Conservation (phyloP, 371 early-diverging fungal genomes). For the Rhizomucor pusillus region DNA sequence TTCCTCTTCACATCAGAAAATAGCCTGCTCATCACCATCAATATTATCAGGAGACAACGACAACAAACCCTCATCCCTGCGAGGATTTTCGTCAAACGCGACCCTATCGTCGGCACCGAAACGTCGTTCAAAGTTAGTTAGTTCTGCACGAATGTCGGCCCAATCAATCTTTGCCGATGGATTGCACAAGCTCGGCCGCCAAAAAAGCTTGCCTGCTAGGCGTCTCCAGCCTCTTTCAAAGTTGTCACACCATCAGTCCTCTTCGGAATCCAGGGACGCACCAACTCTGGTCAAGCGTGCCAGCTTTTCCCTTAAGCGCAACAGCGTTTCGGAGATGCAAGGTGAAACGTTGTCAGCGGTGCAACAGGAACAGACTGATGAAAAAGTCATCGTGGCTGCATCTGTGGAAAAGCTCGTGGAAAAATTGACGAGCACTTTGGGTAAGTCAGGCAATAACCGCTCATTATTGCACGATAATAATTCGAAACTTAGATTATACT, state of each 20-base stretch:
- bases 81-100: constrained; percentile 15
- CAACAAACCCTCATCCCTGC: constrained; percentile 3
- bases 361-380: constrained; percentile 2
- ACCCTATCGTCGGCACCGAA: constrained; percentile 8
- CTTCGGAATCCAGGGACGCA: no score
- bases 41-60: constrained; percentile 1
- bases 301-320: constrained; percentile 3
- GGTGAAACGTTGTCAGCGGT: constrained; percentile 1
- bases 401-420: constrained; percentile 63
- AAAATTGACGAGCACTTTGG: constrained; percentile 61
- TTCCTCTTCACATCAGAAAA: background rate
- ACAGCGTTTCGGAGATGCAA: constrained; percentile 1
- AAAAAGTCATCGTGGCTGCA: constrained; percentile 52
- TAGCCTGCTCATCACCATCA: background rate
- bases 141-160: constrained; percentile 12
- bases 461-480: background rate
- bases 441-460: constrained; percentile 19
- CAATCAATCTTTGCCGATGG: constrained; percentile 12
- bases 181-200: constrained; percentile 7
- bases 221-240: background rate
- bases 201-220: constrained; percentile 12
- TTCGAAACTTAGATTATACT: constrained; percentile 50
- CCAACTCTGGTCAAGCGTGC: no score
- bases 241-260: no score
- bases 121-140: constrained; percentile 13